A percentile compares a stretch with the other conserved stretches of the same genome.
These are phyloP conservation scores for Lentinula sp. DNA, from an alignment of 768 basidiomycete genomes.

Conservation along the genomic window DNA sequence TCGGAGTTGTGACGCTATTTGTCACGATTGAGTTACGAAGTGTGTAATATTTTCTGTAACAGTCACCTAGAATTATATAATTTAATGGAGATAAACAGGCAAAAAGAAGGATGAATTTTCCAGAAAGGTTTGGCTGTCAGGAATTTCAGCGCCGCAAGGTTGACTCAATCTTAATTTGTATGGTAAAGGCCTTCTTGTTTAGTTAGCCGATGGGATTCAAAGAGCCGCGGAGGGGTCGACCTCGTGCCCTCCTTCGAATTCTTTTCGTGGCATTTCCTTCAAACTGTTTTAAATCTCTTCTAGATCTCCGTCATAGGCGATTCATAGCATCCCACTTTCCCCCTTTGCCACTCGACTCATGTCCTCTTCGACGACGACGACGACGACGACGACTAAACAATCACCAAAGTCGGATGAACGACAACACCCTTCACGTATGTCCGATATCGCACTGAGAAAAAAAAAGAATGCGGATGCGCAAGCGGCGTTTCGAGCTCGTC, in stretches of 20 bases:
- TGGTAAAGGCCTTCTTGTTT: not conserved
- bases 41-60: too few relatives aligned
- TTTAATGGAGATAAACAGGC: constrained; percentile 30
- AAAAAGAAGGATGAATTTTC: constrained; percentile 13
- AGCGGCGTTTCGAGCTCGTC: constrained; percentile 72
- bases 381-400: constrained; percentile 29
- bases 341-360: constrained; percentile 18
- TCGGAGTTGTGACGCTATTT: not conserved
- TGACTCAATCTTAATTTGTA: constrained; percentile 46
- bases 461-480: constrained; percentile 91
- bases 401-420: constrained; percentile 16
- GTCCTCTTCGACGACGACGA: constrained; percentile 27
- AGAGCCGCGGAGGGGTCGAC: constrained; percentile 51
- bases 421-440: not conserved
- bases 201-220: constrained; percentile 10
- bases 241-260: constrained; percentile 67
- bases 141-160: constrained; percentile 30
- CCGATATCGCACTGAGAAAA: constrained; percentile 70
- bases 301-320: constrained; percentile 29
- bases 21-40: too few relatives aligned
- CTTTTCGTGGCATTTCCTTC: constrained; percentile 30
- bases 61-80: constrained; percentile 10
- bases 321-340: constrained; percentile 13
- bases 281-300: constrained; percentile 39
- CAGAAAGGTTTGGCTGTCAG: constrained; percentile 32